Evolutionary conservation across 371 early-diverging fungal species (phyloP).

Genomic region (Actinomucor elegans): DNA sequence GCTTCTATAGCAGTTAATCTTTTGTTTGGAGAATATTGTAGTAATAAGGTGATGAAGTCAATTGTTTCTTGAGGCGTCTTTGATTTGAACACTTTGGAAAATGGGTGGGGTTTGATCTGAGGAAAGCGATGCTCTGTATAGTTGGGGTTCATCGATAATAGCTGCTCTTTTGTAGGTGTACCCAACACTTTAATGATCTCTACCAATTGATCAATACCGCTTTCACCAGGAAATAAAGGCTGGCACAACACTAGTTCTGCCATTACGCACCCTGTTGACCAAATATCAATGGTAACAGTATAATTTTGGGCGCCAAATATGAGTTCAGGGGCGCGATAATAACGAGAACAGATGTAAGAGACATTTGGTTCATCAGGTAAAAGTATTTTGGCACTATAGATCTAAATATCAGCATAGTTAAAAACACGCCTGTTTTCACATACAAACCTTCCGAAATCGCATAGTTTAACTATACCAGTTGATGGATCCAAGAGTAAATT

Average conservation of each 20-base stretch:
- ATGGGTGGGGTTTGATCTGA: conserved; percentile 93
- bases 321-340: conserved; percentile 98
- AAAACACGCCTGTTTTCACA: background rate
- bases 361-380: conserved; percentile 94
- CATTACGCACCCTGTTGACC: conserved; percentile 99
- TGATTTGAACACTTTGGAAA: conserved; percentile 67
- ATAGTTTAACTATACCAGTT: conserved; percentile 92
- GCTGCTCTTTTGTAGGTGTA: conserved; percentile 97
- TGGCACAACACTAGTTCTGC: conserved; percentile 96
- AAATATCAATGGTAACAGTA: conserved; percentile 89
- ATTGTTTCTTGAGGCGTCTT: conserved; percentile 78
- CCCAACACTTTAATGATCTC: conserved; percentile 99
- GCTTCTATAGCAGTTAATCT: conserved; percentile 90
- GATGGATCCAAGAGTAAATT: conserved; percentile 75
- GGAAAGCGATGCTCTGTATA: conserved; percentile 98
- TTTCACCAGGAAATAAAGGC: conserved; percentile 99
- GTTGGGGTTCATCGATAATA: conserved; percentile 93
- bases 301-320: conserved; percentile 97
- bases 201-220: conserved; percentile 99
- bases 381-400: conserved; percentile 87
- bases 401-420: background rate
- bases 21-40: conserved; percentile 91
- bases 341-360: conserved; percentile 97
- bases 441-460: conserved; percentile 94
- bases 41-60: conserved; percentile 78